Conservation (phyloP, 2,329 filamentous ascomycete species). For the Verticillium longisporum region DNA sequence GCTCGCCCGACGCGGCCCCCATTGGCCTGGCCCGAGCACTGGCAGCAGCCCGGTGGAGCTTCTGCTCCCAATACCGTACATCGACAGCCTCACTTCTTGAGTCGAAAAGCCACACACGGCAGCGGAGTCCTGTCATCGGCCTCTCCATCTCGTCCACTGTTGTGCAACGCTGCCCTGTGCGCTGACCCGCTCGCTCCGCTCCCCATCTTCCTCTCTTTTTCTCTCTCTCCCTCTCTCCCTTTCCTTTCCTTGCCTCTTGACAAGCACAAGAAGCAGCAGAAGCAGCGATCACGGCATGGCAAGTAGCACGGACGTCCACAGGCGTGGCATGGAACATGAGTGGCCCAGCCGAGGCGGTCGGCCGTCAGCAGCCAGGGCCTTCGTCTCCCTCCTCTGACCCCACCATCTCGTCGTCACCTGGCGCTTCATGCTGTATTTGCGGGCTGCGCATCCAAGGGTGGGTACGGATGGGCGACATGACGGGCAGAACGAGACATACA, state of each 20-base stretch:
- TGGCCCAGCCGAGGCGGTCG: neutral
- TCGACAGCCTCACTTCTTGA: conserved; percentile 26
- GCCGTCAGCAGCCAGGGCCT: neutral
- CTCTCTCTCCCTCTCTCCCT: neutral
- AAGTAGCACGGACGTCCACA: neutral
- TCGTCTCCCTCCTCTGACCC: neutral
- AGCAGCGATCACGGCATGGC: neutral
- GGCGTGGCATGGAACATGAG: neutral
- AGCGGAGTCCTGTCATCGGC: conserved; percentile 17
- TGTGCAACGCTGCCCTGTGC: conserved; percentile 25
- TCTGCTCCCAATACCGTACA: conserved; percentile 6
- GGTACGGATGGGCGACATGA: neutral
- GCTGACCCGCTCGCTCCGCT: conserved; percentile 2
- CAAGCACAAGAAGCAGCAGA: neutral
- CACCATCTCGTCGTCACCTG: neutral
- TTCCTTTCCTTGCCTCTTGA: neutral
- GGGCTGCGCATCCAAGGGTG: neutral
- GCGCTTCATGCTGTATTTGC: neutral
- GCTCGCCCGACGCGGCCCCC: conserved; percentile 8
- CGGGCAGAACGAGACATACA: neutral
- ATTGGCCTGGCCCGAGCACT: conserved; percentile 5
- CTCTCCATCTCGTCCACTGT: conserved; percentile 8
- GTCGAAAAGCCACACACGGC: conserved; percentile 4
- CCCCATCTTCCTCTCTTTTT: neutral
- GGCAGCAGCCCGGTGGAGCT: conserved; percentile 7